Evolutionary conservation across 164 flowering plant species (phyloP).

Genomic region (Berberis thunbergii): DNA sequence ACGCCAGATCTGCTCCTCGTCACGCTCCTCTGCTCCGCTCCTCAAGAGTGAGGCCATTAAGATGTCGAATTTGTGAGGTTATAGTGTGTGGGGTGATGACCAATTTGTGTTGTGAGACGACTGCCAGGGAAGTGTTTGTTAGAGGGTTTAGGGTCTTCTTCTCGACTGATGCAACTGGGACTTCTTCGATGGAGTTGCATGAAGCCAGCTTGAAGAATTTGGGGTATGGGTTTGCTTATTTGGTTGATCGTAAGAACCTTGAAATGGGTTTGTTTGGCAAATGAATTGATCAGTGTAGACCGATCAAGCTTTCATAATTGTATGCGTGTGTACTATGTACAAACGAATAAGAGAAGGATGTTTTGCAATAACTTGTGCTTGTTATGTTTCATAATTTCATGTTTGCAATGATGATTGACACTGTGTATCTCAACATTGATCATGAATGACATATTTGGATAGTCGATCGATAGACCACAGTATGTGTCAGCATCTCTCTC

Average conservation of each 20-base stretch:
- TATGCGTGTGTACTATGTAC: background rate
- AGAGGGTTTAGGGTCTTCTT: conserved; percentile 81
- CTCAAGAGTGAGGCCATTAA: too few species aligned
- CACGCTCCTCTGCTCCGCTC: too few species aligned
- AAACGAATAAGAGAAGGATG: too few species aligned
- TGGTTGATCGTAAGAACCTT: conserved; percentile 55
- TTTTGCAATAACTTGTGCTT: too few species aligned
- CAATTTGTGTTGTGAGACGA: conserved; percentile 77
- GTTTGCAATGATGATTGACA: too few species aligned
- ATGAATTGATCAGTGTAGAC: background rate
- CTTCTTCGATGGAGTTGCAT: conserved; percentile 48
- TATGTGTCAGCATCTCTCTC: too few species aligned
- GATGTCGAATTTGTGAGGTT: too few species aligned
- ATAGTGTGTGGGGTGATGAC: conserved; percentile 73
- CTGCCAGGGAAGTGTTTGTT: conserved; percentile 69
- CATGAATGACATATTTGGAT: too few species aligned
- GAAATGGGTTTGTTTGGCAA: background rate
- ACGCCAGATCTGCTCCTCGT: too few species aligned
- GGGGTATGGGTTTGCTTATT: conserved; percentile 78
- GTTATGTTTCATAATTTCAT: too few species aligned
- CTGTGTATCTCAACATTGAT: too few species aligned
- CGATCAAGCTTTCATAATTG: background rate
- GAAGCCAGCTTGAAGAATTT: conserved; percentile 61
- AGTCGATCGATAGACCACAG: too few species aligned
- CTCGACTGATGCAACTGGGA: conserved; percentile 69